These are phyloP conservation scores for Bryoglossum gracile DNA, from an alignment of 495 filamentous ascomycete genomes.

Conservation along the genomic window DNA sequence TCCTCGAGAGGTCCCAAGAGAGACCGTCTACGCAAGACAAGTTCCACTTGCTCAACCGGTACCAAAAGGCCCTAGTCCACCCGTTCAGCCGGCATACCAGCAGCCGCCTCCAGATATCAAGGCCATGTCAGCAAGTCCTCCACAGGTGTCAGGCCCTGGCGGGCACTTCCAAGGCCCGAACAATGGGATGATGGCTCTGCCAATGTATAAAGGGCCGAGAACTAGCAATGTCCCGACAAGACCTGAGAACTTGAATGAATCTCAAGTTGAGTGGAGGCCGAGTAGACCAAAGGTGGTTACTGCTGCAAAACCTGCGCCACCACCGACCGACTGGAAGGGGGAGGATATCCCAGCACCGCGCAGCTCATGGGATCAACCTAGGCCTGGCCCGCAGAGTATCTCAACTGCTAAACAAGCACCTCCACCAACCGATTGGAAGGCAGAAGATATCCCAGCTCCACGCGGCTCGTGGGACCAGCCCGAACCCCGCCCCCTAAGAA, in stretches of 20 bases:
- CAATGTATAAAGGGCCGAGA: background rate
- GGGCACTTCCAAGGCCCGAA: constrained; percentile 2
- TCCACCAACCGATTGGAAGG: constrained; percentile 7
- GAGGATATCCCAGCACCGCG: constrained; percentile 4
- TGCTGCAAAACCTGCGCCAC: background rate
- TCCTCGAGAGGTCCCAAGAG: too few relatives aligned
- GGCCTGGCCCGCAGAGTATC: background rate
- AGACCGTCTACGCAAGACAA: too few relatives aligned
- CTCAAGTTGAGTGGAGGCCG: constrained; percentile 20
- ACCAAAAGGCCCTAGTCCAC: too few relatives aligned
- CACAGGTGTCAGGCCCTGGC: background rate
- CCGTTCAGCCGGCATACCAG: background rate
- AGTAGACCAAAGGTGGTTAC: constrained; percentile 14
- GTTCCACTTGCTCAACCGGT: too few relatives aligned
- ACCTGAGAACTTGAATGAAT: constrained; percentile 1
- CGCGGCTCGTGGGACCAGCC: constrained; percentile 11
- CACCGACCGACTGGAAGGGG: background rate
- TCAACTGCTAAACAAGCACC: too few relatives aligned
- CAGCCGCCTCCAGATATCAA: background rate
- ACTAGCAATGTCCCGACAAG: background rate
- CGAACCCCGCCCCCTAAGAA: background rate
- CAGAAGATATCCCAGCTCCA: constrained; percentile 4
- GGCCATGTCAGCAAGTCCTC: background rate
- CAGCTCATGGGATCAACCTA: constrained; percentile 12
- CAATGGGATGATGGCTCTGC: background rate